Evolutionary conservation across 1,284 basidiomycete species (phyloP), one percentile per base, ranked within the genome.

Genomic region (Singerocomus rubriflavus): DNA sequence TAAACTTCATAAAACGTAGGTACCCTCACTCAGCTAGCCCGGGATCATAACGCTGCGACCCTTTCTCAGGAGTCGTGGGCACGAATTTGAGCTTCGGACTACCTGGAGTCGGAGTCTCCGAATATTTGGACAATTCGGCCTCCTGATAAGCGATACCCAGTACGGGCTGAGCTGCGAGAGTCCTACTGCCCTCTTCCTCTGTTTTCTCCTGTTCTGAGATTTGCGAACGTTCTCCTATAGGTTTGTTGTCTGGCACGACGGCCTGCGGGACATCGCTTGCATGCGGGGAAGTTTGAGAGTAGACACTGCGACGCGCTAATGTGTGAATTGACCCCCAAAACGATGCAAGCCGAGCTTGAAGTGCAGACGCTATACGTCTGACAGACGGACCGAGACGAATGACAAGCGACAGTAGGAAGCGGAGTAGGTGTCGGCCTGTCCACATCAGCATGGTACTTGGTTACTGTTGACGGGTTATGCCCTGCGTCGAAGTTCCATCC

Each of bases 21-120:
- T 10, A 10, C n/a, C 13, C 56, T 17, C 41, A 61, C 57, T 4
- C 29, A 26, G 39, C 32, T 16, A 8, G 25, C 41, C 34, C 52
- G 1, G 5, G 2, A 7, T 26, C 4, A 42, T 61, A 61, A 5
- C 61, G 41, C 36, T 35, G 46, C 25, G 58, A 59, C 10, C 27
- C 46, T 26, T n/a, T 11, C 4, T 56, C 56, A 5, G 56, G 61
- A 39, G 35, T 59, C 5, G 58, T 47, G 21, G 55, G 47, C 21
- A 10, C 30, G 6, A n/a, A 13, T n/a, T 5, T 39, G 6, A 5
- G 33, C 30, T 7, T 32, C 9, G n/a, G 26, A 25, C 30, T 16
- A 9, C 17, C 29, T 16, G 51, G 29, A 35, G n/a, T 32, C 16
- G n/a, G 40, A 17, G n/a, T n/a, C 3, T 25, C 21, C 21, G 21